Conservation (phyloP, 2,329 filamentous ascomycete species). For the Paraphaeosphaeria minitans region DNA sequence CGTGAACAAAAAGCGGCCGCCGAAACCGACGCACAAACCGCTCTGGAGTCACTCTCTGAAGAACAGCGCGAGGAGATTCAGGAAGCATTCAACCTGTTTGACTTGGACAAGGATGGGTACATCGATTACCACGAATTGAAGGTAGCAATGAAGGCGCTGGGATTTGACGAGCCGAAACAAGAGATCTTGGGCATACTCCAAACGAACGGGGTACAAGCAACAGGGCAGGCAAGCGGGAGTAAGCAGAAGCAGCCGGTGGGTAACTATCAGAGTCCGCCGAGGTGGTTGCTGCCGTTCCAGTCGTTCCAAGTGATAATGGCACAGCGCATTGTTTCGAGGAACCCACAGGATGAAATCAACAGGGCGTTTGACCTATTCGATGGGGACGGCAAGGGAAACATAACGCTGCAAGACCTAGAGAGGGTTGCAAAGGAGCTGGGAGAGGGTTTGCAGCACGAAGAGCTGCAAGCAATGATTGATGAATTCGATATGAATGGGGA, state of each 20-base stretch:
- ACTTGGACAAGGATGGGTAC: constrained; percentile 90
- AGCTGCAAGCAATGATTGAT: constrained; percentile 94
- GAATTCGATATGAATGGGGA: constrained; percentile 96
- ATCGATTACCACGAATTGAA: constrained; percentile 99
- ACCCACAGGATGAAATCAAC: constrained; percentile 88
- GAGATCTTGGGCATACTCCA: constrained; percentile 83
- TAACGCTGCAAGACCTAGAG: constrained; percentile 85
- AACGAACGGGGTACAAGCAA: constrained; percentile 65
- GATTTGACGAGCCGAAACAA: constrained; percentile 86
- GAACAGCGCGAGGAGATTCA: constrained; percentile 93
- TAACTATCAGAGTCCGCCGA: constrained; percentile 44
- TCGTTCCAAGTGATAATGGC: constrained; percentile 77
- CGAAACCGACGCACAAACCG: constrained; percentile 53
- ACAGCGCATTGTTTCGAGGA: constrained; percentile 76
- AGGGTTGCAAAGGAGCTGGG: constrained; percentile 89
- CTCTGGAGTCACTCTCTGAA: constrained; percentile 69
- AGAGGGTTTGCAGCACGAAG: constrained; percentile 90
- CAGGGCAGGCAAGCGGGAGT: constrained; percentile 6
- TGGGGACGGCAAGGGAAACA: constrained; percentile 86
- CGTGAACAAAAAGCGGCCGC: constrained; percentile 47
- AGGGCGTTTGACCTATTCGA: constrained; percentile 94
- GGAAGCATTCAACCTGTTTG: constrained; percentile 96
- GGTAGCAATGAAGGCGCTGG: constrained; percentile 92
- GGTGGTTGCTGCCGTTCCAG: constrained; percentile 73
- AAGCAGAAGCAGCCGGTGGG: constrained; percentile 20